Percentiles rank a stretch among this genome's conserved stretches.
Evolutionary conservation across 306 rosid species (phyloP).

Genomic region (Medicago lupulina): DNA sequence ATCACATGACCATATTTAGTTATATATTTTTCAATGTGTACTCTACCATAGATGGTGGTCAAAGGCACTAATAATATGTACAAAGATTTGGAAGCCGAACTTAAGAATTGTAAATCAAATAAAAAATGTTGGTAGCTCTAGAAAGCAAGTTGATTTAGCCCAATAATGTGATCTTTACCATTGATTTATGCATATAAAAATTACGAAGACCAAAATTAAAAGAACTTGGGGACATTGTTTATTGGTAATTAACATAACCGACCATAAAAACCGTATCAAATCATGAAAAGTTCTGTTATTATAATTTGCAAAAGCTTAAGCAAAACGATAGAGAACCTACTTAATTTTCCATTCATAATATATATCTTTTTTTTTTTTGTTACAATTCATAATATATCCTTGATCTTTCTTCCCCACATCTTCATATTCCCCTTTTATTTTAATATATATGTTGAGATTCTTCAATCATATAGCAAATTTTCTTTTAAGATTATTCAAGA

Average conservation of each 20-base stretch:
- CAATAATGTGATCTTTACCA: slow-evolving; percentile 35
- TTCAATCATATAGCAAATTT: slow-evolving; percentile 43
- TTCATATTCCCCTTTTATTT: slow-evolving; percentile 25
- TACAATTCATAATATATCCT: neutral
- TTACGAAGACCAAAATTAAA: slow-evolving; percentile 37
- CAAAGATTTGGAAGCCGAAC: slow-evolving; percentile 31
- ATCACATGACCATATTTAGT: slow-evolving; percentile 49
- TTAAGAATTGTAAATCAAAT: slow-evolving; percentile 8
- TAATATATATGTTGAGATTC: slow-evolving; percentile 37
- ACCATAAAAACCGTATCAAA: slow-evolving; percentile 57
- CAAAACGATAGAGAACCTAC: slow-evolving; percentile 36
- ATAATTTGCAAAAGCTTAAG: slow-evolving; percentile 47
- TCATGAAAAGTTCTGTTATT: slow-evolving; percentile 49
- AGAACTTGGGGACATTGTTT: slow-evolving; percentile 32
- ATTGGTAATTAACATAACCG: slow-evolving; percentile 49
- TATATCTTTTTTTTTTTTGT: neutral
- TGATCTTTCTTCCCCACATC: slow-evolving; percentile 18
- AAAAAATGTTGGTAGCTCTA: slow-evolving; percentile 3
- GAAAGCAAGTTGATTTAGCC: slow-evolving; percentile 47
- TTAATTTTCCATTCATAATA: slow-evolving; percentile 32
- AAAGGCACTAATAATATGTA: slow-evolving; percentile 33
- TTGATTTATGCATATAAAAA: slow-evolving; percentile 1
- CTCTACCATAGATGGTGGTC: slow-evolving; percentile 29
- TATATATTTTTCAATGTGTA: slow-evolving; percentile 17
- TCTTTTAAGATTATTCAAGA: slow-evolving; percentile 17